Conservation (phyloP, 2,329 filamentous ascomycete genomes). For the Cryphonectria parasitica region DNA sequence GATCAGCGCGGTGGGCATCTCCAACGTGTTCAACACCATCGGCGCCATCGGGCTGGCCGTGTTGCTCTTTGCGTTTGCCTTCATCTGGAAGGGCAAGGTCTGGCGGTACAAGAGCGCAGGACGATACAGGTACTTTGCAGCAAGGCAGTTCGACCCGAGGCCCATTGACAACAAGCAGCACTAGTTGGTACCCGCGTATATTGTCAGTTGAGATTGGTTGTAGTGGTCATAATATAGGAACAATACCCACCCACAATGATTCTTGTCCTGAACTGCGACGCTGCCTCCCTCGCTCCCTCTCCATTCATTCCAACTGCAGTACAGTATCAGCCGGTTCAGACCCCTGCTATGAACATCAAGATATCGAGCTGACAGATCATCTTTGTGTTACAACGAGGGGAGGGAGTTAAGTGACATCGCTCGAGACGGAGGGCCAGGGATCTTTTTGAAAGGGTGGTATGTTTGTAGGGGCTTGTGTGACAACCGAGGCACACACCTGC, state of each 20-base stretch:
- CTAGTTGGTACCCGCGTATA: background rate
- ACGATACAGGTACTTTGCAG: conserved; percentile 28
- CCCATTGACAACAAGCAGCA: conserved; percentile 26
- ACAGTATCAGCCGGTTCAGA: background rate
- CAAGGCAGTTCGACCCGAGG: conserved; percentile 28
- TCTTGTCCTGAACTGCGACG: background rate
- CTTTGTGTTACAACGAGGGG: background rate
- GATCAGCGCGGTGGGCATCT: conserved; percentile 26
- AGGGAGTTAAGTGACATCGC: background rate
- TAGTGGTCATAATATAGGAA: background rate
- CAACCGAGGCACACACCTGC: background rate
- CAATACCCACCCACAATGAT: background rate
- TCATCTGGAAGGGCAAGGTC: conserved; percentile 30
- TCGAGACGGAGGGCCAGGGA: too few species aligned
- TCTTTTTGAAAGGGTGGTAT: background rate
- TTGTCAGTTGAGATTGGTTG: background rate
- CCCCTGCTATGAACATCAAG: background rate
- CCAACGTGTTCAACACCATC: conserved; percentile 31
- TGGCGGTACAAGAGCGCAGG: conserved; percentile 24
- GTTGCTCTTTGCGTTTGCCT: conserved; percentile 27
- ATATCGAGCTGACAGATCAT: background rate
- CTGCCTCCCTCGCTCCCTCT: background rate
- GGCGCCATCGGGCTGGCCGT: conserved; percentile 27
- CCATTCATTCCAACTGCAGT: background rate
- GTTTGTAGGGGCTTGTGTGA: background rate